Percentiles rank a stretch among this genome's conserved stretches.
These are phyloP conservation scores for Talaromyces rugulosus DNA, from an alignment of 2,329 filamentous ascomycete species.

Conservation along the genomic window DNA sequence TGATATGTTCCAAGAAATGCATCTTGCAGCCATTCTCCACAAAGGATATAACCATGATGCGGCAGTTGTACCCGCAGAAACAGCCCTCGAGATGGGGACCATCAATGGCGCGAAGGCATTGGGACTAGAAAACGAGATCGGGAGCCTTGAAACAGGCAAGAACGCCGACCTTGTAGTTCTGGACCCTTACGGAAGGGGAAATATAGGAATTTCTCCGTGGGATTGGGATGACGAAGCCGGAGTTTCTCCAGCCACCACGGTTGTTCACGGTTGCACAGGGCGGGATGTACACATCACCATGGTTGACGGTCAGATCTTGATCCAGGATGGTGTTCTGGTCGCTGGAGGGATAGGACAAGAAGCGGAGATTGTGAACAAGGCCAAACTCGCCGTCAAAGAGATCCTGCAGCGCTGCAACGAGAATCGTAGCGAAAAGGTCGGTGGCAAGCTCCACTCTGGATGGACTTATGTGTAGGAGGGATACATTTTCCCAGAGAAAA, in stretches of 20 bases:
- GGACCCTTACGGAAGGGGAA: constrained; percentile 24
- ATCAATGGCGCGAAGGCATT: constrained; percentile 46
- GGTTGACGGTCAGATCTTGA: constrained; percentile 37
- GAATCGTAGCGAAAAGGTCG: not conserved
- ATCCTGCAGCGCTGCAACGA: constrained; percentile 3
- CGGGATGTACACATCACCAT: constrained; percentile 40
- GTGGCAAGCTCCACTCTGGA: not conserved
- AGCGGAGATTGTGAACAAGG: not conserved
- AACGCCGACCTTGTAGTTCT: constrained; percentile 18
- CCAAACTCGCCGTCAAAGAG: constrained; percentile 1
- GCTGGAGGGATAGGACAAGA: constrained; percentile 13
- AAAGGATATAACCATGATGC: constrained; percentile 38
- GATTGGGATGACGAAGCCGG: constrained; percentile 16
- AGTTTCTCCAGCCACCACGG: constrained; percentile 28
- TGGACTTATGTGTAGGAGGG: not conserved
- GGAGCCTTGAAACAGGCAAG: constrained; percentile 30
- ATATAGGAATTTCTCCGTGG: constrained; percentile 31
- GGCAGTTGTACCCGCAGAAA: constrained; percentile 37
- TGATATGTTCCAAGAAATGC: constrained; percentile 49
- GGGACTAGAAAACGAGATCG: constrained; percentile 34
- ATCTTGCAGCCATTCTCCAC: constrained; percentile 44
- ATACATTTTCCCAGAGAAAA: not conserved
- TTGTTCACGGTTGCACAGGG: constrained; percentile 40
- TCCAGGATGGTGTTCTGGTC: constrained; percentile 27
- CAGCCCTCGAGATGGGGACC: constrained; percentile 47